These are phyloP conservation scores for Yamadazyma takamatsuzukensis DNA, from an alignment of 805 yeast species.

Conservation along the genomic window DNA sequence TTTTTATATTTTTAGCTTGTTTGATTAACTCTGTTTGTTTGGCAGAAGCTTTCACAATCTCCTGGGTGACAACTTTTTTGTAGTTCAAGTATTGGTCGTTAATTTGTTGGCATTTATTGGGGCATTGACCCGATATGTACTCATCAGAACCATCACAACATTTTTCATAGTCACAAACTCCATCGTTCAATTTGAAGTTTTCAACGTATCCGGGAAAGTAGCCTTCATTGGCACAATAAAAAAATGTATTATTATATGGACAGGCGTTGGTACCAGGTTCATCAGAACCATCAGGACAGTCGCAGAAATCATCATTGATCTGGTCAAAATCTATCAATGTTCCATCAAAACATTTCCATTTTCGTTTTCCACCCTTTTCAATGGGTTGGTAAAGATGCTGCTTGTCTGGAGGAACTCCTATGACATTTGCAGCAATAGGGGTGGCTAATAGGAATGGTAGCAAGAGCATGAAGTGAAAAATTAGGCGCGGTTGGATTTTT, in stretches of 20 bases:
- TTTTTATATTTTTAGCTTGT: slow-evolving; percentile 6
- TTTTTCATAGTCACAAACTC: slow-evolving; percentile 80
- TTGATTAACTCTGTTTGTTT: slow-evolving; percentile 8
- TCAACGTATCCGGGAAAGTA: slow-evolving; percentile 61
- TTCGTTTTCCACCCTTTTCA: slow-evolving; percentile 27
- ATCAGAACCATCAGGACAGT: slow-evolving; percentile 97
- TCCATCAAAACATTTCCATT: slow-evolving; percentile 67
- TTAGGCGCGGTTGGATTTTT: slow-evolving; percentile 3
- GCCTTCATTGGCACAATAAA: slow-evolving; percentile 79
- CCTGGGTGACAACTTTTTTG: slow-evolving; percentile 1
- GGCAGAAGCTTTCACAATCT: slow-evolving; percentile 3
- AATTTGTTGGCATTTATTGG: slow-evolving; percentile 52
- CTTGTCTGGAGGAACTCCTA: slow-evolving; percentile 38
- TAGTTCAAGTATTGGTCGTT: slow-evolving; percentile 27
- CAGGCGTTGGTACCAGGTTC: slow-evolving; percentile 96
- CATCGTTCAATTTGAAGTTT: slow-evolving; percentile 73
- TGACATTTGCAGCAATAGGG: slow-evolving; percentile 4
- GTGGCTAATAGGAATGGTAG: not conserved
- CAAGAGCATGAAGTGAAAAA: not conserved
- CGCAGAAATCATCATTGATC: slow-evolving; percentile 88
- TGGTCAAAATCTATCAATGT: slow-evolving; percentile 55
- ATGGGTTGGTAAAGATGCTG: slow-evolving; percentile 50
- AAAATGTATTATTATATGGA: slow-evolving; percentile 25
- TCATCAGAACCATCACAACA: slow-evolving; percentile 98
- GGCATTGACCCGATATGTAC: slow-evolving; percentile 43